Evolutionary conservation across 2,329 filamentous ascomycete genomes (phyloP).

Genomic region (Chaetomiaceae sp.): DNA sequence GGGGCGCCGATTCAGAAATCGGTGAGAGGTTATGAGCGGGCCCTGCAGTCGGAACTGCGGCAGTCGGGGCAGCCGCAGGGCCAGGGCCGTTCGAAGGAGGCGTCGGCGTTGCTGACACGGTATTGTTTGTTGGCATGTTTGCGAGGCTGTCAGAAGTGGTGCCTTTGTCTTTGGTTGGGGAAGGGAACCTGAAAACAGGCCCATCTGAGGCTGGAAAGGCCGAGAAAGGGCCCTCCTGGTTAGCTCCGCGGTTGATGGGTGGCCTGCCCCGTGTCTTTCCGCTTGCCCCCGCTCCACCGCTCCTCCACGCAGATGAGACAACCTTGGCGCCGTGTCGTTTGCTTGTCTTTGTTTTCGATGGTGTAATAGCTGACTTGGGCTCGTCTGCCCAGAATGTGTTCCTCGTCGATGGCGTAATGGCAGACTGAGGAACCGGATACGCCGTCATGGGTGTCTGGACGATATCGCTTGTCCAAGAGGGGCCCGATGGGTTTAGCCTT

Average conservation of each 20-base stretch:
- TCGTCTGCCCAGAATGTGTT: slow-evolving; percentile 57
- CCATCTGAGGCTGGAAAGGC: slow-evolving; percentile 58
- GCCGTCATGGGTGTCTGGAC: slow-evolving; percentile 60
- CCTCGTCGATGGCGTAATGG: slow-evolving; percentile 61
- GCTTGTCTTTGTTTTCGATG: slow-evolving; percentile 50
- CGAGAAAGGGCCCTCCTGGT: slow-evolving; percentile 57
- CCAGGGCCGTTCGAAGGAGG: too few species aligned
- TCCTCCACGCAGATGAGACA: slow-evolving; percentile 86
- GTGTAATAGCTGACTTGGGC: slow-evolving; percentile 69
- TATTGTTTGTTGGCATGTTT: neutral
- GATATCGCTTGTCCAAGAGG: slow-evolving; percentile 46
- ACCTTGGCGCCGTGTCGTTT: slow-evolving; percentile 74
- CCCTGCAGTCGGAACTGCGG: neutral
- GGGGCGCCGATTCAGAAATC: slow-evolving; percentile 16
- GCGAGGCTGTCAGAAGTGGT: neutral
- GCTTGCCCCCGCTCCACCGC: slow-evolving; percentile 54
- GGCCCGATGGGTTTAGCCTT: slow-evolving; percentile 33
- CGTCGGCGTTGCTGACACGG: neutral
- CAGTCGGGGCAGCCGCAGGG: slow-evolving; percentile 1
- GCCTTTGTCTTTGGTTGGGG: slow-evolving; percentile 18
- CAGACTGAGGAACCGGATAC: slow-evolving; percentile 75
- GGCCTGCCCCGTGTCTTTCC: slow-evolving; percentile 76
- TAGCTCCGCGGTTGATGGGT: slow-evolving; percentile 60
- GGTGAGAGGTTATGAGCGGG: slow-evolving; percentile 10
- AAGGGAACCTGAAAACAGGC: slow-evolving; percentile 39